Evolutionary conservation across 78 protist genomes (phyloP), one percentile per base, ranked within the genome.

Genomic region (Dictyostelium brefeldianum): DNA sequence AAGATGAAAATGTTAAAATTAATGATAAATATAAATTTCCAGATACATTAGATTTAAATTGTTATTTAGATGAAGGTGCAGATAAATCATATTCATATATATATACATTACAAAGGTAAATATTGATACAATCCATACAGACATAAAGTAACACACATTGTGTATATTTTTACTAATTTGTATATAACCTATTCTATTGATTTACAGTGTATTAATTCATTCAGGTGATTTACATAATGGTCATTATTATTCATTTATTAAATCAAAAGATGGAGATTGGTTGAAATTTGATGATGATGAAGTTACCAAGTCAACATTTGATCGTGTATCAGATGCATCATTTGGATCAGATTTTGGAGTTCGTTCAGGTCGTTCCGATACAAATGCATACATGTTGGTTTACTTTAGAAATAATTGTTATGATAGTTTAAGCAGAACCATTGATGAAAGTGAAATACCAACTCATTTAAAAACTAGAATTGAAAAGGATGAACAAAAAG

Each of bases 191-290:
- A n/a, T n/a, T n/a, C n/a, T n/a, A n/a, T n/a, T n/a, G n/a, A n/a
- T n/a, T n/a, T n/a, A n/a, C 78, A 47, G 90, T 18, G 99, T 99
- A 53, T 94, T 99, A 31, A 98, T 99, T 11, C 99, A 99, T 91
- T n/a, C 95, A 31, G 99, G 99, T 27, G 98, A 94, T 22, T 89
- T 94, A 56, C 90, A 96, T 69, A 97, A 97, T 51, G 99, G 99
- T 4, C 99, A 99, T 85, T 99, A 99, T 93, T 98, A 96, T 46
- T 98, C 91, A 47, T 98, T 69, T 90, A 14, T 98, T 22, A 73
- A 95, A 22, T 20, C 22, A 17, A 64, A 20, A 79, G 81, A 36
- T 29, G 92, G 89, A 25, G 94, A 83, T 48, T 54, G 92, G 96
- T 73, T 75, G 46, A 77, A 90, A 80, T 98, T 98, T 81, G 97